phyloP scores from a whole-genome alignment of 2,329 filamentous ascomycete genomes.

The Botrytis byssoidea region DNA sequence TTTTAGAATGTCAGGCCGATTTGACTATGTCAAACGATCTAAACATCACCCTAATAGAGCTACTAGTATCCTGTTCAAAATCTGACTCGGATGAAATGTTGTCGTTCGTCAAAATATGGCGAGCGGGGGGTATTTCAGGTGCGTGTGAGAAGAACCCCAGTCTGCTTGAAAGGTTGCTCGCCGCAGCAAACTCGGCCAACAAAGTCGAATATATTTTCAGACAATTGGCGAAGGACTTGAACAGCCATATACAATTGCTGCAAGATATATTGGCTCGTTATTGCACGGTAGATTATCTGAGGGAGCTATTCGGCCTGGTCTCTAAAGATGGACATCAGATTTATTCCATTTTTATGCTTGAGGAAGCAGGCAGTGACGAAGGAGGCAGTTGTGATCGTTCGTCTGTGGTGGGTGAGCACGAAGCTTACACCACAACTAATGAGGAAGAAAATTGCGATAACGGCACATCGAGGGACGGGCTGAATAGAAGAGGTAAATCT shows the following conservation, averaged over 20 bases:
- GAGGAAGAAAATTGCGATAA: not conserved
- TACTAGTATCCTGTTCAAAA: not conserved
- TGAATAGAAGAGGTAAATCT: not conserved
- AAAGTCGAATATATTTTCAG: not conserved
- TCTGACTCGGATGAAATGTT: accelerated
- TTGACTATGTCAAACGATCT: not conserved
- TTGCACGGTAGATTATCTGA: not conserved
- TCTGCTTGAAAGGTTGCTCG: not conserved
- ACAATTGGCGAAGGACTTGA: not conserved
- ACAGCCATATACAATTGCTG: too few relatives aligned
- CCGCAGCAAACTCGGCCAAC: not conserved
- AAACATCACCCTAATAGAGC: not conserved
- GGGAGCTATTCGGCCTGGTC: accelerated
- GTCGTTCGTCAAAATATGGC: not conserved
- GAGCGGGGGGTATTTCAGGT: not conserved
- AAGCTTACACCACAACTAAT: not conserved
- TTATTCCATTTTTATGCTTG: too few relatives aligned
- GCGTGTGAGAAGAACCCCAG: too few relatives aligned
- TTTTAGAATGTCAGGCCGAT: not conserved
- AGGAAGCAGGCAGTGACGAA: too few relatives aligned
- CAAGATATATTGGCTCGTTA: not conserved
- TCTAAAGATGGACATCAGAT: too few relatives aligned
- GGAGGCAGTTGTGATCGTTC: not conserved
- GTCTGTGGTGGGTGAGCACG: too few relatives aligned
- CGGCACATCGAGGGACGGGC: not conserved